These are phyloP conservation scores for Citrus australasica DNA, from an alignment of 345 rosid species.

Conservation along the genomic window DNA sequence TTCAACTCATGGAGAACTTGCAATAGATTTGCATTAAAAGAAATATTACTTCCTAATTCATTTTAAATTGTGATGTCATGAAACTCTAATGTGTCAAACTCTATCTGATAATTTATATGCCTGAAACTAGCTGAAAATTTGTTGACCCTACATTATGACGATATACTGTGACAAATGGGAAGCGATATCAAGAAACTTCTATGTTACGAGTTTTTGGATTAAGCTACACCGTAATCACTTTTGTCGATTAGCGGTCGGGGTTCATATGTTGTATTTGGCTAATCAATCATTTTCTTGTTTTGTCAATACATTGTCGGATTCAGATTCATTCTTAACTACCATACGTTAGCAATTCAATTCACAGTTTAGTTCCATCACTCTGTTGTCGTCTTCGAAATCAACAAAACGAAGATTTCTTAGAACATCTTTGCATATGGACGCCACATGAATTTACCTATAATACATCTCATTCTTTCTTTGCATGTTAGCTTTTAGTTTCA, in stretches of 20 bases:
- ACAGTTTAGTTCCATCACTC: not conserved
- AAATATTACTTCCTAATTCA: not conserved
- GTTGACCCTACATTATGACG: not conserved
- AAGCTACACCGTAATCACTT: not conserved
- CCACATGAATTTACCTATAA: not conserved
- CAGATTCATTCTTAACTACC: not conserved
- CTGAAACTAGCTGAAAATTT: not conserved
- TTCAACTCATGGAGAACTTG: not conserved
- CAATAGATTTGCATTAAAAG: not conserved
- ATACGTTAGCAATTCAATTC: not conserved
- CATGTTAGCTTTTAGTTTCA: not conserved
- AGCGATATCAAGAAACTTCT: not conserved
- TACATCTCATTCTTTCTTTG: not conserved
- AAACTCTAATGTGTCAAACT: not conserved
- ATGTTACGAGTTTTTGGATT: not conserved
- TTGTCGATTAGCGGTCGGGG: not conserved
- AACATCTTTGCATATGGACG: constrained; percentile 1
- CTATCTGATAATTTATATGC: not conserved
- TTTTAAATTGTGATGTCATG: not conserved
- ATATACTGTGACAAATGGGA: not conserved
- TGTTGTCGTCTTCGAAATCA: not conserved
- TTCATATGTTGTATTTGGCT: not conserved
- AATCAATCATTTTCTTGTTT: not conserved
- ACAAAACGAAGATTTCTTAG: constrained; percentile 8
- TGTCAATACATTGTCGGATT: constrained; percentile 1